These are phyloP conservation scores for Citrus inodora DNA, from an alignment of 345 rosid species.

Conservation along the genomic window DNA sequence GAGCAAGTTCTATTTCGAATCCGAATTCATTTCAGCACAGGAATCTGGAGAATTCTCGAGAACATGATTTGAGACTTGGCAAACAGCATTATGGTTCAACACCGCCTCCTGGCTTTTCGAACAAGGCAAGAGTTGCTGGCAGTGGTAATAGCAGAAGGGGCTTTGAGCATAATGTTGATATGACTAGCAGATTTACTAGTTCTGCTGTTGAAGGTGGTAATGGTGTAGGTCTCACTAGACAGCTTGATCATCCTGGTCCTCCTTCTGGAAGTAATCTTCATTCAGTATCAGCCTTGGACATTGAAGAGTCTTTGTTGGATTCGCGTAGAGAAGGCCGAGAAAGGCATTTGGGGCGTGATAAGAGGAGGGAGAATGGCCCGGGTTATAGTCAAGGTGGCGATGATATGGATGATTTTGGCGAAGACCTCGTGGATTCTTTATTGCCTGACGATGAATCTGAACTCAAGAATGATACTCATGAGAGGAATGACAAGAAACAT, in stretches of 20 bases:
- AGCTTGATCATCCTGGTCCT: conserved; percentile 67
- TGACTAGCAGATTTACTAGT: conserved; percentile 21
- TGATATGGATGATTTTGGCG: conserved; percentile 46
- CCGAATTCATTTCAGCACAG: conserved; percentile 24
- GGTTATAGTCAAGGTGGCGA: conserved; percentile 16
- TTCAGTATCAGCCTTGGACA: conserved; percentile 47
- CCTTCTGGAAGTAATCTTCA: conserved; percentile 48
- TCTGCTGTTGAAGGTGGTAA: conserved; percentile 12
- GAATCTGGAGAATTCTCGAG: conserved; percentile 28
- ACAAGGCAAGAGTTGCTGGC: conserved; percentile 27
- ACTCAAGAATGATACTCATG: conserved; percentile 34
- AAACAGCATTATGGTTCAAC: conserved; percentile 31
- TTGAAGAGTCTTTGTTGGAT: conserved; percentile 39
- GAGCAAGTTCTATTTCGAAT: conserved; percentile 22
- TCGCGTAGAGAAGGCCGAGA: conserved; percentile 36
- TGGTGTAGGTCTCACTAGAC: conserved; percentile 40
- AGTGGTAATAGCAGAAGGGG: conserved; percentile 34
- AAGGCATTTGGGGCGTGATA: conserved; percentile 13
- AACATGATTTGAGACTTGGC: conserved; percentile 35
- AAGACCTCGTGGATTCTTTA: conserved; percentile 49
- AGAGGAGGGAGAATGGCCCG: conserved; percentile 18
- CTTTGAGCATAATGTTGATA: conserved; percentile 28
- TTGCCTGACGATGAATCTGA: conserved; percentile 54
- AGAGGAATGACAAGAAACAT: conserved; percentile 41
- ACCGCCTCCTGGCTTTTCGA: conserved; percentile 48